These are phyloP conservation scores for Ganoderma meredithae DNA, from an alignment of 1,284 basidiomycete genomes.

Conservation along the genomic window DNA sequence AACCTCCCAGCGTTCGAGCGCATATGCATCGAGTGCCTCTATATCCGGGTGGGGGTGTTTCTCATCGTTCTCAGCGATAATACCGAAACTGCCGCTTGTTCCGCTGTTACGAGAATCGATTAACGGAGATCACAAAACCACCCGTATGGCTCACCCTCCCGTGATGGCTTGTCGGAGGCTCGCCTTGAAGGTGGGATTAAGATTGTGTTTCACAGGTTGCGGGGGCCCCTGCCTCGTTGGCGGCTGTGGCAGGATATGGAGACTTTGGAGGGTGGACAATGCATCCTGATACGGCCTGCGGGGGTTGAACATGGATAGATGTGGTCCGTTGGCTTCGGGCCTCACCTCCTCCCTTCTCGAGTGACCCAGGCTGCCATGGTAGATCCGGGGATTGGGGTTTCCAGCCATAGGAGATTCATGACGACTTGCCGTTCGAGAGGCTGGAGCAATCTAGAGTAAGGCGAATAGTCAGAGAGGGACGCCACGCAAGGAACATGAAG, in stretches of 20 bases:
- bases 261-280: constrained; percentile 66
- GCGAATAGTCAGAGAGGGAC: constrained; percentile 27
- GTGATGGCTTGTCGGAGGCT: constrained; percentile 90
- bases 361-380: constrained; percentile 89
- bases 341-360: constrained; percentile 75
- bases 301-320: constrained; percentile 26
- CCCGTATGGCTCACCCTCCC: constrained; percentile 73
- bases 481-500: constrained; percentile 2
- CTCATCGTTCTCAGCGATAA: constrained; percentile 74
- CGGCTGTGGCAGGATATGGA: constrained; percentile 75
- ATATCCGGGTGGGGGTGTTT: constrained; percentile 61
- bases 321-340: constrained; percentile 18
- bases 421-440: constrained; percentile 91
- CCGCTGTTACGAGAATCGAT: constrained; percentile 61
- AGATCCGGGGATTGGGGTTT: constrained; percentile 71
- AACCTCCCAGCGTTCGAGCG: constrained; percentile 96
- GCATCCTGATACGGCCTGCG: constrained; percentile 77
- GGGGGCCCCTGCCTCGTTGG: constrained; percentile 36
- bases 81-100: constrained; percentile 90
- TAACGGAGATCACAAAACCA: constrained; percentile 18
- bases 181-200: constrained; percentile 83
- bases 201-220: constrained; percentile 64
- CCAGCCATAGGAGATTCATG: constrained; percentile 93
- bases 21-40: constrained; percentile 83
- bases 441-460: constrained; percentile 72